phyloP scores from a whole-genome alignment of 2,329 filamentous ascomycete genomes.

The Claviceps purpurea region DNA sequence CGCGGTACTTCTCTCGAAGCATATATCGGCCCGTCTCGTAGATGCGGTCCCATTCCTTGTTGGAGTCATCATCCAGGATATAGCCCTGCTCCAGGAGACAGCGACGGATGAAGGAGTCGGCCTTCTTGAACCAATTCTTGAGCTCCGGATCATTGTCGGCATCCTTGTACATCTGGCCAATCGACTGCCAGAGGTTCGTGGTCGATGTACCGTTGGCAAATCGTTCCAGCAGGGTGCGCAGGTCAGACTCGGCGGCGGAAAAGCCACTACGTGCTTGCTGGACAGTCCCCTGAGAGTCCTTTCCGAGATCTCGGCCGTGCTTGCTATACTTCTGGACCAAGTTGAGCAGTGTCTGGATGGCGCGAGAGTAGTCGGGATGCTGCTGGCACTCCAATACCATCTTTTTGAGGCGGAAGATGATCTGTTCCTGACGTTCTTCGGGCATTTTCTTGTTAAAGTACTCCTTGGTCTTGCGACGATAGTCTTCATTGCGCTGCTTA shows the following conservation, averaged over 20 bases:
- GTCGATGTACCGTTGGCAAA: slow-evolving; percentile 91
- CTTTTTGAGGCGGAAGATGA: slow-evolving; percentile 87
- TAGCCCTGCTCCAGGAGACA: slow-evolving; percentile 83
- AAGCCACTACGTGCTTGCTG: slow-evolving; percentile 61
- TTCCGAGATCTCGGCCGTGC: slow-evolving; percentile 53
- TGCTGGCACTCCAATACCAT: slow-evolving; percentile 95
- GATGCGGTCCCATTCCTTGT: slow-evolving; percentile 67
- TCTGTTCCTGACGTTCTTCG: slow-evolving; percentile 82
- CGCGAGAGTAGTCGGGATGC: slow-evolving; percentile 83
- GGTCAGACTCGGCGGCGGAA: slow-evolving; percentile 59
- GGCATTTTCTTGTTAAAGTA: slow-evolving; percentile 84
- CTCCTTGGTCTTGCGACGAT: slow-evolving; percentile 42
- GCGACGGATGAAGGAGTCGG: slow-evolving; percentile 67
- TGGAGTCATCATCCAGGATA: slow-evolving; percentile 71
- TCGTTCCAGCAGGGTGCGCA: slow-evolving; percentile 74
- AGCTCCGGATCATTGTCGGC: slow-evolving; percentile 79
- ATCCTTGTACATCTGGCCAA: slow-evolving; percentile 75
- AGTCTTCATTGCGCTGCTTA: slow-evolving; percentile 29
- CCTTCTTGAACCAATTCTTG: slow-evolving; percentile 72
- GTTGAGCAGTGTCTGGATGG: slow-evolving; percentile 74
- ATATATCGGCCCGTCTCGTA: slow-evolving; percentile 79
- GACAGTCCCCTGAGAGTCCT: slow-evolving; percentile 53
- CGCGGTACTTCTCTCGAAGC: slow-evolving; percentile 75
- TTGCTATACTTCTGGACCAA: slow-evolving; percentile 75
- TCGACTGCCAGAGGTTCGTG: slow-evolving; percentile 71